Evolutionary conservation across 768 basidiomycete genomes (phyloP).

Genomic region (Psilocybe subaeruginosa): DNA sequence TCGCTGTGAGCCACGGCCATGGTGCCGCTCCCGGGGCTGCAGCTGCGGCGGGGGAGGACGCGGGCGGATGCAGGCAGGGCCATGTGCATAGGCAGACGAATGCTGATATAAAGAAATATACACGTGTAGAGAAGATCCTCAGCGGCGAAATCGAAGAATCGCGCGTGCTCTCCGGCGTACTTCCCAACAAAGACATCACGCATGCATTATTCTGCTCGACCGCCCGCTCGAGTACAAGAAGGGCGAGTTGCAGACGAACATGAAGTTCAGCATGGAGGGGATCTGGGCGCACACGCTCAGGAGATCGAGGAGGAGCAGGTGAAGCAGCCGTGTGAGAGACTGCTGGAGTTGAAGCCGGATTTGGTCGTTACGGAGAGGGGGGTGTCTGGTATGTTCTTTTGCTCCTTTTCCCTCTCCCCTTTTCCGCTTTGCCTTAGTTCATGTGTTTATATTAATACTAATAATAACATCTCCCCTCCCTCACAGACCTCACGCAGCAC

Average conservation of each 20-base stretch:
- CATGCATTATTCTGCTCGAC: slow-evolving; percentile 89
- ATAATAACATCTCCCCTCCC: not conserved
- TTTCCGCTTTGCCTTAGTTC: too few relatives aligned
- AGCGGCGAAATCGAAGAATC: slow-evolving; percentile 97
- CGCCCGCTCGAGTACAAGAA: slow-evolving; percentile 99
- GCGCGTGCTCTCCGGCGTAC: slow-evolving; percentile 84
- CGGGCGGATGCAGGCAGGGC: slow-evolving; percentile 28
- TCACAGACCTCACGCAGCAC: slow-evolving; percentile 88
- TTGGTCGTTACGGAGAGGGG: slow-evolving; percentile 98
- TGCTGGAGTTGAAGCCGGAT: slow-evolving; percentile 97
- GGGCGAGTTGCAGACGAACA: slow-evolving; percentile 64
- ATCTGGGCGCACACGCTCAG: slow-evolving; percentile 95
- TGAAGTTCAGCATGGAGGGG: slow-evolving; percentile 43
- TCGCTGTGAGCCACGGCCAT: too few relatives aligned
- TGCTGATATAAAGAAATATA: slow-evolving; percentile 98
- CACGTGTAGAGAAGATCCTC: slow-evolving; percentile 95
- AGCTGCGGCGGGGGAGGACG: not conserved
- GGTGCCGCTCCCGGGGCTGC: too few relatives aligned
- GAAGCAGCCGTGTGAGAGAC: too few relatives aligned
- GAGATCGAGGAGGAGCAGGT: slow-evolving; percentile 98
- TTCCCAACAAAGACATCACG: slow-evolving; percentile 99
- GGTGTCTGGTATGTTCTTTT: slow-evolving; percentile 72
- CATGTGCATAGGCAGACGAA: slow-evolving; percentile 63
- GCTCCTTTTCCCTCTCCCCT: not conserved
- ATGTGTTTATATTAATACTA: too few relatives aligned